phyloP scores from a whole-genome alignment of 331 rosid genomes.

The Spiraea crenata region DNA sequence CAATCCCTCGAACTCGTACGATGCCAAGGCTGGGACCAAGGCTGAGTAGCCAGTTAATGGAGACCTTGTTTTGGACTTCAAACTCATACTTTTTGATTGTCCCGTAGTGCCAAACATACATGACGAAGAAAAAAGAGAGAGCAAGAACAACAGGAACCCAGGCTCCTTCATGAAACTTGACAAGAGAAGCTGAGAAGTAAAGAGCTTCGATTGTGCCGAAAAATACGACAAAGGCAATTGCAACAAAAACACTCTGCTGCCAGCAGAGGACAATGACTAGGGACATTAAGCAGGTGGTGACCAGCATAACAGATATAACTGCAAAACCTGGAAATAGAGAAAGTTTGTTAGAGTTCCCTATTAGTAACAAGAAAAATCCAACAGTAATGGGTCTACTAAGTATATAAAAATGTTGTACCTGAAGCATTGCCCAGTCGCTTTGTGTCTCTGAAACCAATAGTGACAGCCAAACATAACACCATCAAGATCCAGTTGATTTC shows the following conservation, averaged over 20 bases:
- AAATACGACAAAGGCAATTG: constrained; percentile 58
- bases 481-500: constrained; percentile 93
- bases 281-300: constrained; percentile 96
- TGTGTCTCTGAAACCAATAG: constrained; percentile 85
- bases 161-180: constrained; percentile 90
- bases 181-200: constrained; percentile 89
- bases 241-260: constrained; percentile 62
- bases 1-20: constrained; percentile 82
- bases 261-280: constrained; percentile 85
- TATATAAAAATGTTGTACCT: constrained; percentile 50
- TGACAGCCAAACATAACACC: constrained; percentile 80
- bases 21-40: constrained; percentile 82
- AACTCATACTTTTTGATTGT: constrained; percentile 72
- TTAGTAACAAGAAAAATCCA: background rate
- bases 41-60: constrained; percentile 81
- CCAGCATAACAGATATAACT: constrained; percentile 95
- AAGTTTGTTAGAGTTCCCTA: background rate
- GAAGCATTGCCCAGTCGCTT: constrained; percentile 86
- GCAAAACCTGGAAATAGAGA: constrained; percentile 66
- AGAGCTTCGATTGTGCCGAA: constrained; percentile 84
- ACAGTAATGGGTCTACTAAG: background rate
- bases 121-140: constrained; percentile 44
- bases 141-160: constrained; percentile 84
- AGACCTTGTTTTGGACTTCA: constrained; percentile 89
- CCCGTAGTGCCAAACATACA: constrained; percentile 95